Evolutionary conservation across 257 asterid genomes (phyloP).

Genomic region (Ocimum tenuiflorum): DNA sequence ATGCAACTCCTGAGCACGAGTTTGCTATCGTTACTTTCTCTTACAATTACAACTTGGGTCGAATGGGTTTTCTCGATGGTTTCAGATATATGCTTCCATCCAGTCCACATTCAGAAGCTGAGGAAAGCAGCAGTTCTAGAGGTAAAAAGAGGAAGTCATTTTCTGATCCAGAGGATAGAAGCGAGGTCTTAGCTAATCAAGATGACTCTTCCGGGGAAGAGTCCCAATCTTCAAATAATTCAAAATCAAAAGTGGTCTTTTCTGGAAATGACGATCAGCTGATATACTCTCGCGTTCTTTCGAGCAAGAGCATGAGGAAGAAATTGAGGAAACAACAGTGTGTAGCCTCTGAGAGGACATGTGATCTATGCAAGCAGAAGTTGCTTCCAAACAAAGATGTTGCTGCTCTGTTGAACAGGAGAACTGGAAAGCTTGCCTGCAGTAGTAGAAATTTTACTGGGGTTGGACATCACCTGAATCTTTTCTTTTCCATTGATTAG

Average conservation of each 20-base stretch:
- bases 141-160: constrained; percentile 63
- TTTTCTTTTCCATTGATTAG: background rate
- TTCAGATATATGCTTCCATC: constrained; percentile 24
- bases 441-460: constrained; percentile 87
- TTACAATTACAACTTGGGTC: constrained; percentile 63
- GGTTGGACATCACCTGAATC: constrained; percentile 35
- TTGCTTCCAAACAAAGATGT: constrained; percentile 87
- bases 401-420: constrained; percentile 68
- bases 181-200: constrained; percentile 39
- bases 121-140: constrained; percentile 32
- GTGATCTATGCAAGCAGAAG: constrained; percentile 82
- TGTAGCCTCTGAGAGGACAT: constrained; percentile 69
- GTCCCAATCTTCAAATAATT: constrained; percentile 45
- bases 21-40: constrained; percentile 71
- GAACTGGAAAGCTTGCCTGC: constrained; percentile 79
- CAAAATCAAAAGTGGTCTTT: constrained; percentile 30
- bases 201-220: constrained; percentile 80
- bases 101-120: constrained; percentile 51
- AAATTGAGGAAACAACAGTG: constrained; percentile 57
- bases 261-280: constrained; percentile 50
- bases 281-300: constrained; percentile 44
- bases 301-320: constrained; percentile 70
- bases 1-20: constrained; percentile 42
- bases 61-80: constrained; percentile 8
- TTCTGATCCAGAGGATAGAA: constrained; percentile 73